Evolutionary conservation across 1,284 basidiomycete genomes (phyloP), one percentile per base, ranked within the genome.

Genomic region (Wolfiporia cocos): DNA sequence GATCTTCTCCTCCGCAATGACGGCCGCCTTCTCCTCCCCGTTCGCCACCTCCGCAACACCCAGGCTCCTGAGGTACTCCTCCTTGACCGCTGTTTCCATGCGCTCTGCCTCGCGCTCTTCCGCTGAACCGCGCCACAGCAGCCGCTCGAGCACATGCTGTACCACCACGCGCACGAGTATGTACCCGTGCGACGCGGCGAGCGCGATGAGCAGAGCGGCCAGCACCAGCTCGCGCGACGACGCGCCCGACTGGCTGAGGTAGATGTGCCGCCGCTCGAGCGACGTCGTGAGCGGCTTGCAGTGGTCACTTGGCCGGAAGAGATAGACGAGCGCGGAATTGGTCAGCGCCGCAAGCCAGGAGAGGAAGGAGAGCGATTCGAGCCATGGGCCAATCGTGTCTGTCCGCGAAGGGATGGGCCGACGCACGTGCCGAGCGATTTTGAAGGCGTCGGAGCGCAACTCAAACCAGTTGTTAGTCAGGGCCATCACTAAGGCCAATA

Each of bases 301-400:
- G 36, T 52, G 52, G 44, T 50, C 53, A 18, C 47, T 44, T 7
- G 64, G 62, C 14, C 53, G 78, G 71, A 92, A 92, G 52, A 92
- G 78, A 65, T 88, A 90, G 36, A 94, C 84, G 39, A 96, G 75
- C 3, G 91, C 84, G 0, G 88, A 75, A 61, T 92, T 94, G 19
- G 85, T 89, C 36, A 95, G 67, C 0, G 90, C 83, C 2, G 83
- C 81, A 38, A 95, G 68, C 91, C 92, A 96, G 10, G 86, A 76
- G 56, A 97, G 73, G 67, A 91, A 85, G n/a, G 80, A 77, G 50
- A 99, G 69, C 4, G 85, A 81, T 46, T 94, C 85, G 31, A 98
- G 75, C 95, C 95, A 99, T 0, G 92, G 86, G 0, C 95, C 95
- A 51, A 98, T 92, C 4, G 84, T 87, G 58, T 96, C 93, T 10